A percentile compares a stretch with the other conserved stretches of the same genome.
Conservation (phyloP, 2,329 filamentous ascomycete genomes). For the Hymenotorrendiella dingleyae region DNA sequence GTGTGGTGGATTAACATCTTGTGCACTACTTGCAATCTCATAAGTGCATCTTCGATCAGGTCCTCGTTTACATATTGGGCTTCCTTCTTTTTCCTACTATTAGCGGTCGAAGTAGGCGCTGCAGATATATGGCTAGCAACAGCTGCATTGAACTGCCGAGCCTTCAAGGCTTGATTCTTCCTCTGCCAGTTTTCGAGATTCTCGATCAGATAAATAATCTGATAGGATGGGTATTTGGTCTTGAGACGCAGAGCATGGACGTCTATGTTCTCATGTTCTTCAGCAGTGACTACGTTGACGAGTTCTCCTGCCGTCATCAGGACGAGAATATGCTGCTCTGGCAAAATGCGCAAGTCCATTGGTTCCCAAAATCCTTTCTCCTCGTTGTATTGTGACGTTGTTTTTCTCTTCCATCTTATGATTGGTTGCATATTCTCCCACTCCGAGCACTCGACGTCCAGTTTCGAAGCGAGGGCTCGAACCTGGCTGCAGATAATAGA, state of each 20-base stretch:
- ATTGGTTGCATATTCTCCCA: slow-evolving; percentile 43
- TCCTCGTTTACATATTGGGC: slow-evolving; percentile 59
- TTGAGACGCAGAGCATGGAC: slow-evolving; percentile 52
- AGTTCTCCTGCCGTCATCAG: slow-evolving; percentile 60
- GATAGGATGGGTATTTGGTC: slow-evolving; percentile 44
- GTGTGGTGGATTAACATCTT: slow-evolving; percentile 66
- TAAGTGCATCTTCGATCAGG: slow-evolving; percentile 61
- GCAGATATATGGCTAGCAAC: slow-evolving; percentile 47
- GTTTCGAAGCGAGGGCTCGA: slow-evolving; percentile 43
- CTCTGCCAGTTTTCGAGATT: slow-evolving; percentile 60
- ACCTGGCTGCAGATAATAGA: slow-evolving; percentile 40
- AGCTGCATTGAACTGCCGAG: slow-evolving; percentile 60
- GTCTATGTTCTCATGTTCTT: slow-evolving; percentile 47
- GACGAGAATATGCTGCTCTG: slow-evolving; percentile 47
- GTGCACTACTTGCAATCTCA: slow-evolving; percentile 65
- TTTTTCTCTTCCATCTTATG: slow-evolving; percentile 49
- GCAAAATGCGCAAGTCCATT: slow-evolving; percentile 34
- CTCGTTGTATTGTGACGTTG: slow-evolving; percentile 42
- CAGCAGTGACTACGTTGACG: slow-evolving; percentile 49
- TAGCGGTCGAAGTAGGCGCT: slow-evolving; percentile 24
- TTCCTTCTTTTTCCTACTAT: slow-evolving; percentile 32
- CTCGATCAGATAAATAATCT: slow-evolving; percentile 66
- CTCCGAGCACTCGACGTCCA: slow-evolving; percentile 41
- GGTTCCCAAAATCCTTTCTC: slow-evolving; percentile 44
- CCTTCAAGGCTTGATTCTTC: slow-evolving; percentile 61